Evolutionary conservation across 1,284 basidiomycete genomes (phyloP), one percentile per base, ranked within the genome.

Genomic region (Meripilus lineatus): DNA sequence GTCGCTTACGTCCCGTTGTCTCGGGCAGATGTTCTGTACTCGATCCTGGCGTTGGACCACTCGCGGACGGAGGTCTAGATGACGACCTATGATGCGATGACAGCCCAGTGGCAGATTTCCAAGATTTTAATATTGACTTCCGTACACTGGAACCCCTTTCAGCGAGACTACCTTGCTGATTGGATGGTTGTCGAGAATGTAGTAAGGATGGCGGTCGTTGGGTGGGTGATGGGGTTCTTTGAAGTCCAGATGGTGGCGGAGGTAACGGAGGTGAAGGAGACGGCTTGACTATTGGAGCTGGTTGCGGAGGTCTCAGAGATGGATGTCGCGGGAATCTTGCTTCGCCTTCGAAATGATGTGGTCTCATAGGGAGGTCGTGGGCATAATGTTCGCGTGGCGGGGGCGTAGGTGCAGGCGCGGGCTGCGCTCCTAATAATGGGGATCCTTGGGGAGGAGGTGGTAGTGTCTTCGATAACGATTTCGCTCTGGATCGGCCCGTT

Each of bases 51-150:
- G 53, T 52, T 10, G 56, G 57, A 5, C 59, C 51, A 24, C 56
- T 58, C 32, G 52, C 51, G 21, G 54, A 36, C 21, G 47, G 46
- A 44, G 60, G 50, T 42, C 50, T 54, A 45, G 40, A 32, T 14
- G 24, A 40, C 49, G 34, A 25, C 42, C 32, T 50, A 45, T n/a
- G 44, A 32, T 28, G 57, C 52, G 15, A 59, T 56, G 11, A 58
- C 55, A 15, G 50, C 25, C 64, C 63, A 4, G 65, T 58, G 11
- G 66, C 65, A 18, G 74, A 68, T 53, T 74, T 78, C 70, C 74
- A 77, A 11, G 68, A 67, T 58, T 85, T 85, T 50, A 86, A 62
- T 49, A 87, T 86, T 13, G 84, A 86, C 65, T 84, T 87, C 33
- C 81, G 76, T 35, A 68, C 68, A 23, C 63, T 66, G 7, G 55